phyloP scores from a whole-genome alignment of 768 basidiomycete genomes.

The Russula griseocarnosa region DNA sequence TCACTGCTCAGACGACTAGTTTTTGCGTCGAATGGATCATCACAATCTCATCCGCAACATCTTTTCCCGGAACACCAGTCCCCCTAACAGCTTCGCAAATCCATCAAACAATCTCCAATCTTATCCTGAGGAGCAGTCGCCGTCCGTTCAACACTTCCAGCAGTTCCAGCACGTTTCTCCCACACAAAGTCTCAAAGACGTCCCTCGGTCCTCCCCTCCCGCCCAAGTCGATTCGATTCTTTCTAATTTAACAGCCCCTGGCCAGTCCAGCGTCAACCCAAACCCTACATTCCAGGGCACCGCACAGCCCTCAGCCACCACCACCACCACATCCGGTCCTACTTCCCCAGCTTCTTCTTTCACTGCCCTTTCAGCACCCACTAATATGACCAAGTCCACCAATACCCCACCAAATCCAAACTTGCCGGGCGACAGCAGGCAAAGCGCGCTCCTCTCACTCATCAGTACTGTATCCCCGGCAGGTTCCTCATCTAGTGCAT shows the following conservation, averaged over 20 bases:
- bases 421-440: constrained; percentile 45
- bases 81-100: constrained; percentile 1
- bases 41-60: constrained; percentile 28
- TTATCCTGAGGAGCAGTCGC: constrained; percentile 27
- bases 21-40: constrained; percentile 24
- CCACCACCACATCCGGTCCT: constrained; percentile 40
- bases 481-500: constrained; percentile 32
- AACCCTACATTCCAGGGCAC: constrained; percentile 33
- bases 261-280: constrained; percentile 39
- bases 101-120: constrained; percentile 7
- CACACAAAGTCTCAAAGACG: constrained; percentile 36
- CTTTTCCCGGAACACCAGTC: constrained; percentile 29
- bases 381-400: constrained; percentile 38
- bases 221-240: constrained; percentile 68
- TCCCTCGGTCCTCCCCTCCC: constrained; percentile 46
- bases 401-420: constrained; percentile 37
- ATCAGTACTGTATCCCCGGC: constrained; percentile 51
- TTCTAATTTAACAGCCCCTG: constrained; percentile 44
- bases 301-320: constrained; percentile 31
- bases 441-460: constrained; percentile 71
- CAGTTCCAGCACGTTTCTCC: constrained; percentile 36
- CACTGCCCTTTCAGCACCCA: constrained; percentile 40
- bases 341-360: constrained; percentile 42
- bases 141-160: constrained; percentile 23
- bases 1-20: constrained; percentile 9